Base-by-base conservation (phyloP, 1,284 basidiomycete genomes). In the Sparassis latifolia region DNA sequence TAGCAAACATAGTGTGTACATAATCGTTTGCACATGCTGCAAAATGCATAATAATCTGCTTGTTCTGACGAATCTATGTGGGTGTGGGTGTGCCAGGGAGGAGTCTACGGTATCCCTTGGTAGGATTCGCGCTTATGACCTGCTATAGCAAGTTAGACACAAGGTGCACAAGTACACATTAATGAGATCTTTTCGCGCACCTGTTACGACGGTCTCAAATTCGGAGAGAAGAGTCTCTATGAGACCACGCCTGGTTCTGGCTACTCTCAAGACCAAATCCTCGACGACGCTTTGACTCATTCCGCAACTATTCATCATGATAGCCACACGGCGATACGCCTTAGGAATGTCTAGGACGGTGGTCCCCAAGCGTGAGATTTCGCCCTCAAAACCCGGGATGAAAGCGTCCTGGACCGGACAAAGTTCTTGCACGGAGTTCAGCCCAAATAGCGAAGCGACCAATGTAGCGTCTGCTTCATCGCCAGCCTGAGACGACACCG, bases 281-380 rank as follows among this genome's bases (percentile, higher is more conserved):
- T 61, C 58, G 5, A 64, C 45, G 3, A 44, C 35, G 10, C 32
- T 7, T 7, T 33, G 41, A 5, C 52, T 40, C 7, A 63, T 27
- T 4, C 49, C 52, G 3, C 58, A 53, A 6, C 52, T 54, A 30
- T 58, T 53, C 1, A 65, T 52, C 42, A 65, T 52, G 42, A 49
- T 48, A 2, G 62, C 62, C 55, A 63, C 56, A 12, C 58, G 52
- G 7, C 47, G 53, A 37, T 53, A 55, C 1, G 61, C 62, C 5
- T 53, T 45, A 12, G 62, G 63, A 4, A 59, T 52, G 43, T 65
- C 63, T 20, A 65, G 47, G n/a, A 50, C 48, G 2, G 58, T 61
- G 45, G 63, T 62, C 12, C 58, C 56, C 7, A 63, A 50, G 28
- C 42, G 39, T 1, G 42, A 7, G 5, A 63, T 38, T 41, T 60